phyloP scores from a whole-genome alignment of 208 protist genomes.

The Herpetomonas tarakana region DNA sequence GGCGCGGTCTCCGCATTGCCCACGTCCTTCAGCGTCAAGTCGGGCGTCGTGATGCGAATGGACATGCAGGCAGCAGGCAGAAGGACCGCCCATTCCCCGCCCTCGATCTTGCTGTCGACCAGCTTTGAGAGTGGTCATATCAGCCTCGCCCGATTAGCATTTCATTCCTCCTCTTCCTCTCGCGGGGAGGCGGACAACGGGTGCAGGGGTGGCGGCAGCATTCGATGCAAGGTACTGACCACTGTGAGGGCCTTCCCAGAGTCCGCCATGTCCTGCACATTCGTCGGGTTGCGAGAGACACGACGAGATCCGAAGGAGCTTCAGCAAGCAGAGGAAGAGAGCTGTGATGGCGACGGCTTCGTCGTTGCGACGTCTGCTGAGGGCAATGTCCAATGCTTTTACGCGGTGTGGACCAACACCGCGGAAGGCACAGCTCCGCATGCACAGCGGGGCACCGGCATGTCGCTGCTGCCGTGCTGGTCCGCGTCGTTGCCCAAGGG shows the following conservation, averaged over 20 bases:
- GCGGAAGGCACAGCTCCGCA: too few relatives aligned
- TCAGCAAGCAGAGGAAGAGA: too few relatives aligned
- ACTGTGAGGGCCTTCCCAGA: constrained; percentile 69
- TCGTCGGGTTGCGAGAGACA: neutral
- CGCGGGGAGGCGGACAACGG: neutral
- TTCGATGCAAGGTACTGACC: constrained; percentile 18
- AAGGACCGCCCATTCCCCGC: neutral
- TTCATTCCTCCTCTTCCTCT: neutral
- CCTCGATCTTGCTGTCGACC: constrained; percentile 9
- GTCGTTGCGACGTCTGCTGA: constrained; percentile 65
- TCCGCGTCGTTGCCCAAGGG: constrained; percentile 47
- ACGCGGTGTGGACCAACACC: neutral
- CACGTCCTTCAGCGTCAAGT: constrained; percentile 29
- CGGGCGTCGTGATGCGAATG: constrained; percentile 76
- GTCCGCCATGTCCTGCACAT: constrained; percentile 29
- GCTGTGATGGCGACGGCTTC: neutral
- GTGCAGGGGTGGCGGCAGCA: neutral
- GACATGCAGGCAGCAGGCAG: neutral
- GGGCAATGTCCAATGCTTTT: constrained; percentile 69
- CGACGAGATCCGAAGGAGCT: neutral
- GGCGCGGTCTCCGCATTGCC: constrained; percentile 5
- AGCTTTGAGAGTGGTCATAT: constrained; percentile 82
- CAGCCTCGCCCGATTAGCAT: constrained; percentile 19
- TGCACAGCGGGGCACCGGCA: neutral
- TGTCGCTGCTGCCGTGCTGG: constrained; percentile 45